These are phyloP conservation scores for Apophysomyces trapeziformis DNA, from an alignment of 371 early-diverging fungal genomes.

Conservation along the genomic window DNA sequence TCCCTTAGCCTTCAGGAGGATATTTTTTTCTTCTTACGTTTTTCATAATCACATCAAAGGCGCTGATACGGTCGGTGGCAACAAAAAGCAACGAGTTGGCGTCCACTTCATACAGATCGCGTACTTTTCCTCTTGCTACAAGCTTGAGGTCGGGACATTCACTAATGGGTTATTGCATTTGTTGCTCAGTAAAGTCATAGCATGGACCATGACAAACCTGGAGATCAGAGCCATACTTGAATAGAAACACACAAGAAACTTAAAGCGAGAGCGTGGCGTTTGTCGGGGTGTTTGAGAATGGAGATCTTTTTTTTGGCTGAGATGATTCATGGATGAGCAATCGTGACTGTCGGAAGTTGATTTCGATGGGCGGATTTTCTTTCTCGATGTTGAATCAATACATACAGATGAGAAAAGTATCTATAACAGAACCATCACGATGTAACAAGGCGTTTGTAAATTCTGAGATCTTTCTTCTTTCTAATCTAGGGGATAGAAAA, in stretches of 20 bases:
- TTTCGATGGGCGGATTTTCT: not conserved
- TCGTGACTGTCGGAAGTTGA: conserved; percentile 10
- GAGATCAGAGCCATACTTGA: not conserved
- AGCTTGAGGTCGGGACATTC: conserved; percentile 92
- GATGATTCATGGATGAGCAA: not conserved
- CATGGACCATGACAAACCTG: not conserved
- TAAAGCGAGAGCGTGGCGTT: conserved; percentile 7
- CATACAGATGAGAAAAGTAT: too few species aligned
- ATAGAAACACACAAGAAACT: not conserved
- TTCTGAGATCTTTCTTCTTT: too few species aligned
- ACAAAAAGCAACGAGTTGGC: conserved; percentile 89
- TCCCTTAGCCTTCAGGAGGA: not conserved
- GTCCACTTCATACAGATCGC: conserved; percentile 95
- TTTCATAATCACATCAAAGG: conserved; percentile 98
- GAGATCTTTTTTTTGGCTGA: not conserved
- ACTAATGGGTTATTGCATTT: conserved; percentile 34
- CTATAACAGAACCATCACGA: too few species aligned
- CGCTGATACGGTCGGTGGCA: conserved; percentile 96
- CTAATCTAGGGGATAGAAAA: too few species aligned
- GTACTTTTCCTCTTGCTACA: conserved; percentile 94
- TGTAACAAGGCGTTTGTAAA: too few species aligned
- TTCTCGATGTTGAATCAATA: too few species aligned
- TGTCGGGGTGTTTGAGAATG: not conserved
- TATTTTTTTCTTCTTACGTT: conserved; percentile 64
- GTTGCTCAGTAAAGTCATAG: too few species aligned